Evolutionary conservation across 2,329 filamentous ascomycete genomes (phyloP).

Genomic region (Pseudocercospora crystallina): DNA sequence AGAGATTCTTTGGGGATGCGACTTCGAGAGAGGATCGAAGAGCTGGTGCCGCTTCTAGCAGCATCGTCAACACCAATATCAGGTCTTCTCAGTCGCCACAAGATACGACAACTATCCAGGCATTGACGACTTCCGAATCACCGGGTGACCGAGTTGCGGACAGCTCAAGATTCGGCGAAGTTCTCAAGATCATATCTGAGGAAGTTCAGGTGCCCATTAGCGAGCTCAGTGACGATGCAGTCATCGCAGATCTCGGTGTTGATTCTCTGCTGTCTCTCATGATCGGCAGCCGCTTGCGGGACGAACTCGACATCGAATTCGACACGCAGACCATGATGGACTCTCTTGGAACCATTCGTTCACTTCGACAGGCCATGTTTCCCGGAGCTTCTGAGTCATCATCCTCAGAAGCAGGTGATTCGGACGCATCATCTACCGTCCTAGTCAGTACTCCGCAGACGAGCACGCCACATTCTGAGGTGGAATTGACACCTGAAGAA

Average conservation of each 20-base stretch:
- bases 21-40: slow-evolving; percentile 38
- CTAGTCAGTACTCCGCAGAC: too few species aligned
- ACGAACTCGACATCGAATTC: slow-evolving; percentile 34
- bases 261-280: slow-evolving; percentile 41
- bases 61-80: slow-evolving; percentile 49
- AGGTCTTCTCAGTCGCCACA: slow-evolving; percentile 42
- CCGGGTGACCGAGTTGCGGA: too few species aligned
- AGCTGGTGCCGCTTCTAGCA: slow-evolving; percentile 40
- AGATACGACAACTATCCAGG: slow-evolving; percentile 44
- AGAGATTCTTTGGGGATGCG: slow-evolving; percentile 55
- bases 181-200: slow-evolving; percentile 62
- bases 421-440: too few species aligned
- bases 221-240: slow-evolving; percentile 36
- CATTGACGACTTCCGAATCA: too few species aligned
- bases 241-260: slow-evolving; percentile 36
- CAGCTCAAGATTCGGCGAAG: slow-evolving; percentile 44
- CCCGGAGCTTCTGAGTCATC: too few species aligned
- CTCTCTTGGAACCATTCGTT: too few species aligned
- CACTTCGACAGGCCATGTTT: too few species aligned
- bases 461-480: too few species aligned
- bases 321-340: too few species aligned
- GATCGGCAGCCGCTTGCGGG: slow-evolving; percentile 35
- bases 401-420: too few species aligned
- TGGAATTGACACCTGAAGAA: too few species aligned
- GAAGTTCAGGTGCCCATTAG: too few species aligned